Conservation (phyloP, 164 flowering plant species). For the Taxillus chinensis region DNA sequence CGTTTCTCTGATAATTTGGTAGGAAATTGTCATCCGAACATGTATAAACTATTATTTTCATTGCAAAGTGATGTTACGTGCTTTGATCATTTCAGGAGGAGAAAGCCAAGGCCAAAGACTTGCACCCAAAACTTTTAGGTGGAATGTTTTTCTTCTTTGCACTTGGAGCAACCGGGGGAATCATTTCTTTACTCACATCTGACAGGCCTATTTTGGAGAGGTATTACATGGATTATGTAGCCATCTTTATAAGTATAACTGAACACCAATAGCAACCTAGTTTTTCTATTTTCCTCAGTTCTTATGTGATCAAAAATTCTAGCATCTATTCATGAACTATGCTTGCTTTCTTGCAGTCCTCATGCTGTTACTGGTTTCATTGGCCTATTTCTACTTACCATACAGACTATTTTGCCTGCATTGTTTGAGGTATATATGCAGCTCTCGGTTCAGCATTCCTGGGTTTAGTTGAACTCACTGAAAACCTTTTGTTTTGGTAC, state of each 20-base stretch:
- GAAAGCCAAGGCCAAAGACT: constrained; percentile 90
- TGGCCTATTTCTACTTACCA: constrained; percentile 67
- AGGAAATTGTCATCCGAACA: constrained; percentile 5
- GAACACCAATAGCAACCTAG: too few species aligned
- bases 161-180: constrained; percentile 90
- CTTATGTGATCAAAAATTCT: too few species aligned
- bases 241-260: not conserved
- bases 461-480: too few species aligned
- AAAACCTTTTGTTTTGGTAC: too few species aligned
- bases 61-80: not conserved
- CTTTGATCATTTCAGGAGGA: constrained; percentile 49
- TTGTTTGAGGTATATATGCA: constrained; percentile 68
- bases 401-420: constrained; percentile 60
- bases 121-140: constrained; percentile 88
- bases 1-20: constrained; percentile 71
- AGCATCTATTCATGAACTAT: too few species aligned
- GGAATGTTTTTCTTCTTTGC: constrained; percentile 98
- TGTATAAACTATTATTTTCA: not conserved
- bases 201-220: constrained; percentile 87
- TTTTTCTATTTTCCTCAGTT: too few species aligned
- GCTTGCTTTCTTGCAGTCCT: constrained; percentile 40
- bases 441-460: too few species aligned
- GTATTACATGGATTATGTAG: constrained; percentile 16
- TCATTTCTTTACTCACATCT: constrained; percentile 74
- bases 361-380: constrained; percentile 79